Evolutionary conservation across 2,329 filamentous ascomycete genomes (phyloP), one percentile per base, ranked within the genome.

Genomic region (Mariannaea elegans): DNA sequence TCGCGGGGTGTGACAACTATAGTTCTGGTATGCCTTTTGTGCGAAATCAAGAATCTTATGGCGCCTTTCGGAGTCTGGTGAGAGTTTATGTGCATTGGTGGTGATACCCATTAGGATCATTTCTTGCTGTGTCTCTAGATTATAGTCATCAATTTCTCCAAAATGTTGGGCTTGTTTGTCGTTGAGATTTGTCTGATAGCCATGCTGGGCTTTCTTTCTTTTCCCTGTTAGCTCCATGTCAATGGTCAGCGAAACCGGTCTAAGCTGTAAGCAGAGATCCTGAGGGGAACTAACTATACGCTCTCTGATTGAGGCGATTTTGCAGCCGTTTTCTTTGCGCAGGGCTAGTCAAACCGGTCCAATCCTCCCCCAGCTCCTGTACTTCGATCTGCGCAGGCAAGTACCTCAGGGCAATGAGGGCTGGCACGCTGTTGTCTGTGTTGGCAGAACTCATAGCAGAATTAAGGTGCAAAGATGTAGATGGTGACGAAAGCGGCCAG

Each of bases 231-330:
- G 10, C 36, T 32, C 14, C 24, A 3, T 3, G 3, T 14, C 8
- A 8, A 39, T 32, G 41, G 48, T 4, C 3, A 3, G 19, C n/a
- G 5, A 6, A 9, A 4, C 1, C n/a, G 3, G 7, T 24, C 7
- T 31, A 31, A 4, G 2, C 3, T 27, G n/a, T 3, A 9, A 1
- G 23, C 3, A 10, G 5, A n/a, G 16, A 10, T 5, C 12, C n/a
- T n/a, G n/a, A n/a, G 21, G 23, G 7, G 4, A 21, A 50, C 50
- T 31, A 45, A 48, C 50, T 24, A 10, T 52, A 46, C 8, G 56
- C 56, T n/a, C 56, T 38, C 32, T 59, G 56, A 7, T 59, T 59
- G 2, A 59, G 49, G 10, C 56, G 38, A 16, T 59, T 59, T 19
- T 59, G 56, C 13, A 59, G 44, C 13, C 46, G 39, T 36, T 49